These are phyloP conservation scores for Russula earlei DNA, from an alignment of 768 basidiomycete genomes.

Conservation along the genomic window DNA sequence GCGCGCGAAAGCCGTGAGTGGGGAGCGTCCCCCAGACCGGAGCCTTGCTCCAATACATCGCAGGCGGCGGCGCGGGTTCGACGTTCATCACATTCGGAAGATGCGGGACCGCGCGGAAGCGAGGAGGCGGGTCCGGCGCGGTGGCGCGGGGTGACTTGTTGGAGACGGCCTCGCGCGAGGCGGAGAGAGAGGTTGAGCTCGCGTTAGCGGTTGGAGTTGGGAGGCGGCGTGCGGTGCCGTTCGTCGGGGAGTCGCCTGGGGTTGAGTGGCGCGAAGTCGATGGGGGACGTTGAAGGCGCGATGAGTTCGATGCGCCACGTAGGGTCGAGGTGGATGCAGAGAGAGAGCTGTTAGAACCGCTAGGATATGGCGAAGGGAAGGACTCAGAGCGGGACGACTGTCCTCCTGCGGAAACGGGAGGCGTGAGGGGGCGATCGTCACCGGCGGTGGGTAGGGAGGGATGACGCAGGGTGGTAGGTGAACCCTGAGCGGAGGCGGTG, in stretches of 20 bases:
- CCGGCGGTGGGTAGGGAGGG: neutral
- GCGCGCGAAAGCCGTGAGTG: slow-evolving; percentile 63
- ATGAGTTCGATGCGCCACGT: neutral
- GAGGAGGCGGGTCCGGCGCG: slow-evolving; percentile 24
- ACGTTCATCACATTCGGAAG: slow-evolving; percentile 54
- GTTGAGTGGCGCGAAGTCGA: slow-evolving; percentile 6
- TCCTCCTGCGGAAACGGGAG: slow-evolving; percentile 5
- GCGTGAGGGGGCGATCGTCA: slow-evolving; percentile 14
- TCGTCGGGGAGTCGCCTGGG: slow-evolving; percentile 6
- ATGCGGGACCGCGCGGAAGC: slow-evolving; percentile 42
- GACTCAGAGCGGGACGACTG: neutral
- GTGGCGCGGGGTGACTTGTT: slow-evolving; percentile 5
- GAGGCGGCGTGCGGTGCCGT: slow-evolving; percentile 10
- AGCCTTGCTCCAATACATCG: slow-evolving; percentile 81
- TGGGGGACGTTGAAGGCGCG: slow-evolving; percentile 6
- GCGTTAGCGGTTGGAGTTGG: slow-evolving; percentile 6
- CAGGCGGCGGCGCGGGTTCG: slow-evolving; percentile 54
- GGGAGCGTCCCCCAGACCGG: slow-evolving; percentile 68
- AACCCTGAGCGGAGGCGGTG: neutral
- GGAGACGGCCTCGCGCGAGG: slow-evolving; percentile 19
- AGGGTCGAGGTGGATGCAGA: slow-evolving; percentile 7
- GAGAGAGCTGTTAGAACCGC: slow-evolving; percentile 2
- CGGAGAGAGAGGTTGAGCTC: slow-evolving; percentile 18
- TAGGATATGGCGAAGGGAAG: slow-evolving; percentile 4
- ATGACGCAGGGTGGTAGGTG: neutral